Conservation (phyloP, 192 early-diverging fungal species). For the Entrophospora sp. region DNA sequence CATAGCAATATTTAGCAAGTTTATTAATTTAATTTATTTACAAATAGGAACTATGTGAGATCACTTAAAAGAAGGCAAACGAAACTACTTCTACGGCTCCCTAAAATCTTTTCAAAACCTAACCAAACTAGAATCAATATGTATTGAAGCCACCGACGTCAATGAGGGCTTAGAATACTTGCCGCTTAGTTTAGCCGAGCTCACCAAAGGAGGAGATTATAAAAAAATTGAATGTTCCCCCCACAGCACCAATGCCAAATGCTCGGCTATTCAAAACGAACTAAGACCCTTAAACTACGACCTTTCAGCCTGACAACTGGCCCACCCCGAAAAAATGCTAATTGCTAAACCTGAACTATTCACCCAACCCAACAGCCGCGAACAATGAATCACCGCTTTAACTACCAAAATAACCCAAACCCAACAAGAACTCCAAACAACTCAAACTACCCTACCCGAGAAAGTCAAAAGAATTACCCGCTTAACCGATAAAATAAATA, state of each 20-base stretch:
- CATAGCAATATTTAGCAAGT: background rate
- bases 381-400: background rate
- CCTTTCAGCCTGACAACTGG: slow-evolving; percentile 3
- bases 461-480: background rate
- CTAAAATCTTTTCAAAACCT: slow-evolving; percentile 5
- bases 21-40: background rate
- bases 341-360: background rate
- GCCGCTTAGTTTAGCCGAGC: background rate
- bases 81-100: slow-evolving; percentile 8
- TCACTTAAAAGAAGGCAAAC: background rate
- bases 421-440: background rate
- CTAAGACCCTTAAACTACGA: slow-evolving; percentile 1
- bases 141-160: slow-evolving; percentile 14
- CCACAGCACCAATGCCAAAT: slow-evolving; percentile 8
- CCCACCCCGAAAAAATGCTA: background rate
- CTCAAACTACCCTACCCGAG: background rate
- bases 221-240: background rate
- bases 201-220: background rate
- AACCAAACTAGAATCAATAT: slow-evolving; percentile 6
- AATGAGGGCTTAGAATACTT: slow-evolving; percentile 16
- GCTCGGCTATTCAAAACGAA: background rate
- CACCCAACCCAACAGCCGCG: background rate
- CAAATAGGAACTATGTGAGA: background rate
- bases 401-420: background rate
- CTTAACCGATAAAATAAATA: background rate